Base-by-base conservation (phyloP, 441 rosid genomes). In the Melastoma candidum region DNA sequence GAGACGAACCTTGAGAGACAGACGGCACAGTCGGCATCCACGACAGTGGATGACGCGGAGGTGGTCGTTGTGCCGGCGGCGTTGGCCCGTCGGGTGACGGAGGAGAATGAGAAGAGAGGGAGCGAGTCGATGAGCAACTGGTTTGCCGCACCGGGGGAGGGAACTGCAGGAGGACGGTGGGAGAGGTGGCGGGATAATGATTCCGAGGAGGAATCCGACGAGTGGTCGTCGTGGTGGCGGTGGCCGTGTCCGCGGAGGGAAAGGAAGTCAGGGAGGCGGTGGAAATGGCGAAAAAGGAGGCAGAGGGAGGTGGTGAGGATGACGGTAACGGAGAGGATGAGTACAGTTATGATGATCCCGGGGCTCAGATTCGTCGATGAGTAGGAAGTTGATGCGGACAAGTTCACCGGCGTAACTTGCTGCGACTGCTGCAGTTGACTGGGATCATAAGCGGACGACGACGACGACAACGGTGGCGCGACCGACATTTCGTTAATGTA, bases 1-100 rank as follows among this genome's bases (percentile, higher is more conserved):
- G 74, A 69, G 56, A 83, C 84, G 56, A 90, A 90, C 43, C 74
- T 85, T 10, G 88, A 85, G 56, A 90, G 61, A 51, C 98, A 87
- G 4, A 90, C 90, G 0, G 96, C 95, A 60, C 98, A 90, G 55
- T 90, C 95, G 2, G 71, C 58, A 36, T 74, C 68, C n/a, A 58
- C 32, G 22, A 67, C 36, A 26, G 64, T 26, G 11, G 77, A 29
- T 22, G 83, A 64, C 7, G 36, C 3, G 36, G 36, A 3, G 36
- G 36, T 29, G 36, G 36, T 29, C 5, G 36, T 29, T 3, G 36
- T 29, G 36, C 5, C 36, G 36, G 36, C 36, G 36, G 22, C 22
- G 22, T 17, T 17, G 22, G 22, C 22, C 22, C 84, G 79, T 60
- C 87, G 86, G 27, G 74, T 77, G 32, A 90, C 60, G 57, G 95